Conservation (phyloP, 2,329 filamentous ascomycete species). For the Diatrype stigma region DNA sequence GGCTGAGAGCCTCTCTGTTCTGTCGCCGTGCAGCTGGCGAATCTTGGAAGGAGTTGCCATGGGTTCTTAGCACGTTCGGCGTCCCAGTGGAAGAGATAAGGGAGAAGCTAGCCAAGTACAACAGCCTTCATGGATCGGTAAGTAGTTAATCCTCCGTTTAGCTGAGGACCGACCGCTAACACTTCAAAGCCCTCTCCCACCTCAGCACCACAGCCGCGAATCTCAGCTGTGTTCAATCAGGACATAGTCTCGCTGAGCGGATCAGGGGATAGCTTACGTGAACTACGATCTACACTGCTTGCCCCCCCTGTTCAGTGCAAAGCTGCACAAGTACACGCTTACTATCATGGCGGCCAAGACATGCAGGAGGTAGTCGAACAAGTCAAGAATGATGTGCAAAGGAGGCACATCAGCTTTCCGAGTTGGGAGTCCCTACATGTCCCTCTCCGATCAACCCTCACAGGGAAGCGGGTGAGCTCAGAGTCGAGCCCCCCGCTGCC, state of each 20-base stretch:
- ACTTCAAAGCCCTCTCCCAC: background rate
- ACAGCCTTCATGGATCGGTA: background rate
- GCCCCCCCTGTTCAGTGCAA: background rate
- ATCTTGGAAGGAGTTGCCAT: background rate
- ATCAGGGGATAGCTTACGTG: background rate
- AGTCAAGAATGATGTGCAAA: conserved; percentile 1
- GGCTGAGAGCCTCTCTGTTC: conserved; percentile 1
- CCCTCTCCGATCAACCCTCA: conserved; percentile 4
- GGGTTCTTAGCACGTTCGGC: conserved; percentile 4
- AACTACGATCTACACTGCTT: conserved; percentile 1
- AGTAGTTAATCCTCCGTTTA: background rate
- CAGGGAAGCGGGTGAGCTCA: conserved; percentile 2
- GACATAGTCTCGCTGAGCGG: conserved; percentile 1
- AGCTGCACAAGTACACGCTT: conserved; percentile 3
- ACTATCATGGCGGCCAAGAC: conserved; percentile 2
- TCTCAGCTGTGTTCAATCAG: conserved; percentile 4
- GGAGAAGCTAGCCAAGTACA: background rate
- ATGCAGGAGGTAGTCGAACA: conserved; percentile 1
- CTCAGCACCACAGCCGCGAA: background rate
- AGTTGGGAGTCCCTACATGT: conserved; percentile 1
- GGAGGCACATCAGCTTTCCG: conserved; percentile 2
- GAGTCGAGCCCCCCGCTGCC: background rate
- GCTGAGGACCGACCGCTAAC: background rate
- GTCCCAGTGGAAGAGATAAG: background rate
- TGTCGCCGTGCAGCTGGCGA: conserved; percentile 2